Evolutionary conservation across 441 rosid genomes (phyloP), one percentile per base, ranked within the genome.

Genomic region (Pelargonium myrrhifolium): DNA sequence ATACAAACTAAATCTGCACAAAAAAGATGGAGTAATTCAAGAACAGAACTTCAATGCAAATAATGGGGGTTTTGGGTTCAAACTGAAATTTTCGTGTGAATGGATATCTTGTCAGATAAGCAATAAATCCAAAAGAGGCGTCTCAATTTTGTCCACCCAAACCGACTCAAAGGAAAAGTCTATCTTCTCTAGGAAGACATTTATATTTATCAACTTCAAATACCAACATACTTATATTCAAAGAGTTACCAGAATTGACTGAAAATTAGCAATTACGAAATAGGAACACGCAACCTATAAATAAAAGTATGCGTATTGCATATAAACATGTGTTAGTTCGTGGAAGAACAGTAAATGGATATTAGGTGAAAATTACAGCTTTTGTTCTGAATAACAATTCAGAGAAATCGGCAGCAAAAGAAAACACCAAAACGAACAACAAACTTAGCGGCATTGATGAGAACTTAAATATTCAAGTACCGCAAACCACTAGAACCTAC

Each of bases 1-100:
- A 71, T 68, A 56, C 4, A 47, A 66, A 56, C 64, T 67, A 45
- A 43, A 66, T 56, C 61, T 67, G 77, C 72, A 70, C 63, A 64
- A 68, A 55, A 61, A 26, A 5, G 56, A 65, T 6, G 0, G 24
- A 53, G 1, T n/a, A 11, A 42, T 24, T 24, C 28, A 24, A 24
- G 1, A 24, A 1, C 28, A 24, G 2, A 24, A 24, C 28, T 24
- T 24, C 3, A 0, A 10, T 10, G 11, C 51, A 45, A 45, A 45
- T 11, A 10, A 45, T 10, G 51, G 51, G 12, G 51, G 51, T 12
- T 45, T 45, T 45, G 11, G 51, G 51, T 0, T 45, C 11, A 40
- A 11, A 40, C 11, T 11, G 11, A 40, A 40, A 24, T 2, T 24
- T 24, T 24, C 28, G 2, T 40, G 11, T 40, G 45, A 40, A 40